phyloP scores from a whole-genome alignment of 2,329 filamentous ascomycete species.

The Monilinia vaccinii-corymbosi region DNA sequence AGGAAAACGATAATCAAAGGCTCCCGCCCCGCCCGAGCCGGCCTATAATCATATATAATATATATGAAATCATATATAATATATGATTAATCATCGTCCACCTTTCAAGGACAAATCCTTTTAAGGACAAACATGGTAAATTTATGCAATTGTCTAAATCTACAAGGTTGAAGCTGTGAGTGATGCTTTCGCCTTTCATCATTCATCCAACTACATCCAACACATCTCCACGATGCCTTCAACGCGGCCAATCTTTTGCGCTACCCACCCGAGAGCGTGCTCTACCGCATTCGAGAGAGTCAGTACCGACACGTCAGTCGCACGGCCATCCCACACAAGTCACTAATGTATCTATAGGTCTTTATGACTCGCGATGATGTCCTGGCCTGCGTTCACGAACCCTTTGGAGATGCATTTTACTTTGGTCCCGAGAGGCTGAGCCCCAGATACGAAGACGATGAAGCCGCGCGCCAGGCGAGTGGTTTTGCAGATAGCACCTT shows the following conservation, averaged over 20 bases:
- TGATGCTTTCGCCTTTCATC: not conserved
- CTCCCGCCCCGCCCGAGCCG: too few relatives aligned
- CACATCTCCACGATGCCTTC: constrained; percentile 58
- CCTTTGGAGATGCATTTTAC: constrained; percentile 95
- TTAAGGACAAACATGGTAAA: too few relatives aligned
- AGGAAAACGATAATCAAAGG: too few relatives aligned
- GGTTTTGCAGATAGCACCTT: constrained; percentile 65
- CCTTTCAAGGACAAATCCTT: too few relatives aligned
- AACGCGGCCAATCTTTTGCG: constrained; percentile 78
- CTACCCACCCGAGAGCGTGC: constrained; percentile 88
- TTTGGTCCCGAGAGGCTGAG: constrained; percentile 85
- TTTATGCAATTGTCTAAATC: too few relatives aligned
- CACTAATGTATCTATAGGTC: constrained; percentile 47
- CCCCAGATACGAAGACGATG: constrained; percentile 66
- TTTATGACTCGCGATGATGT: constrained; percentile 89
- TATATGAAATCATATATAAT: too few relatives aligned
- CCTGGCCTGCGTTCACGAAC: constrained; percentile 82
- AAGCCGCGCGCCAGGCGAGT: constrained; percentile 43
- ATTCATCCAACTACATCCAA: not conserved
- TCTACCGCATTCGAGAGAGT: constrained; percentile 96
- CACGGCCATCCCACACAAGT: not conserved
- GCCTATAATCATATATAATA: too few relatives aligned
- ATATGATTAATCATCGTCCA: not conserved
- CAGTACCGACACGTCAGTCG: constrained; percentile 17
- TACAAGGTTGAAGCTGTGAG: too few relatives aligned